phyloP scores from a whole-genome alignment of 2,329 filamentous ascomycete genomes.

The Aspergillus sojae region DNA sequence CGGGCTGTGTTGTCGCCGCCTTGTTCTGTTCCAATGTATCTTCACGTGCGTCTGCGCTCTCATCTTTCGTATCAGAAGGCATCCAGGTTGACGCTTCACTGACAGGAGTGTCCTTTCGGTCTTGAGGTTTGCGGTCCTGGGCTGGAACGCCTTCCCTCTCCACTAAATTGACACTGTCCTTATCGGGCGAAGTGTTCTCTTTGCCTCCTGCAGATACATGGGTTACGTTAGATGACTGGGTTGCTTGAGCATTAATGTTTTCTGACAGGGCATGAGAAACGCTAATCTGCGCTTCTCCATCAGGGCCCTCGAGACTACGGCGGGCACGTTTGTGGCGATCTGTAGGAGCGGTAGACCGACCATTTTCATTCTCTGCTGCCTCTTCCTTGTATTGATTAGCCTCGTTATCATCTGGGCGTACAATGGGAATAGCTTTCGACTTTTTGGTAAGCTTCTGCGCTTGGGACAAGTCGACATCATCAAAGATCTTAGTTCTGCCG shows the following conservation, averaged over 20 bases:
- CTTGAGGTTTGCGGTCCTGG: slow-evolving; percentile 37
- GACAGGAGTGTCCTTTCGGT: slow-evolving; percentile 33
- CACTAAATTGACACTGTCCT: slow-evolving; percentile 37
- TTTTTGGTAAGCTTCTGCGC: slow-evolving; percentile 68
- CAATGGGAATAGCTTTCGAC: slow-evolving; percentile 82
- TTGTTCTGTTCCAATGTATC: slow-evolving; percentile 47
- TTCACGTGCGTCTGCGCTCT: slow-evolving; percentile 48
- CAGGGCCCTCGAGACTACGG: slow-evolving; percentile 65
- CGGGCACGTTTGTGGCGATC: slow-evolving; percentile 76
- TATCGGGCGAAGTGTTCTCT: slow-evolving; percentile 40
- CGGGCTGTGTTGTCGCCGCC: slow-evolving; percentile 8
- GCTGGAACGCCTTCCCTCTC: slow-evolving; percentile 44
- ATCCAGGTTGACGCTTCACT: slow-evolving; percentile 54
- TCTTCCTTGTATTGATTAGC: slow-evolving; percentile 40
- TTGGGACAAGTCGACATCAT: slow-evolving; percentile 66
- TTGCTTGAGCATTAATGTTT: slow-evolving; percentile 28
- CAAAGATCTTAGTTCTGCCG: slow-evolving; percentile 60
- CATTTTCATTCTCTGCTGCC: slow-evolving; percentile 59
- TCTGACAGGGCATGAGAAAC: slow-evolving; percentile 44
- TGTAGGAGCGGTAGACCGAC: slow-evolving; percentile 64
- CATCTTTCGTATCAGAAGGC: slow-evolving; percentile 63
- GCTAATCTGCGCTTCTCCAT: slow-evolving; percentile 76
- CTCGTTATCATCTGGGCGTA: slow-evolving; percentile 63
- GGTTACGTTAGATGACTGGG: slow-evolving; percentile 27
- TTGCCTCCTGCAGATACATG: slow-evolving; percentile 39